phyloP scores from a whole-genome alignment of 352 stramenopile genomes.

The Globisporangium middletonii region DNA sequence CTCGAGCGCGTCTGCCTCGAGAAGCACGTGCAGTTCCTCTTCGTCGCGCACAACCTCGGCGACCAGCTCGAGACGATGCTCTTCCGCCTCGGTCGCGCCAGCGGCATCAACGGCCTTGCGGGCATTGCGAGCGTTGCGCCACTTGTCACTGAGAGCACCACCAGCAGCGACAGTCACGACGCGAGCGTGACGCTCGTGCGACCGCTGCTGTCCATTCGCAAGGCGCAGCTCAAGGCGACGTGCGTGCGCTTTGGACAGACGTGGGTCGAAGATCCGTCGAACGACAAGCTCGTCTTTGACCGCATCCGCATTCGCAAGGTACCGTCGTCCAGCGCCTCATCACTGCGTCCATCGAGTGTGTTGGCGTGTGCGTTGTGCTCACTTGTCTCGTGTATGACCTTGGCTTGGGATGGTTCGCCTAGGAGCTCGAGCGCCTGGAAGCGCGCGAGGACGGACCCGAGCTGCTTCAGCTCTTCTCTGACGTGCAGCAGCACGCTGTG shows the following conservation, averaged over 20 bases:
- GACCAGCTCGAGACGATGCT: constrained; percentile 81
- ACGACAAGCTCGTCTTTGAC: constrained; percentile 71
- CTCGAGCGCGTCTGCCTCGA: constrained; percentile 42
- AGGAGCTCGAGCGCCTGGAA: constrained; percentile 51
- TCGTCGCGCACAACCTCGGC: constrained; percentile 72
- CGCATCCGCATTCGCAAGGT: constrained; percentile 82
- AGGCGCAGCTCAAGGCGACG: constrained; percentile 56
- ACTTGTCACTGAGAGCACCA: constrained; percentile 14
- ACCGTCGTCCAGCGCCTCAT: not conserved
- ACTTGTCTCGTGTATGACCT: not conserved
- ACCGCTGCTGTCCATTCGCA: constrained; percentile 54
- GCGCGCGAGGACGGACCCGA: constrained; percentile 21
- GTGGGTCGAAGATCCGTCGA: constrained; percentile 83
- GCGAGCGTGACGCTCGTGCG: constrained; percentile 33
- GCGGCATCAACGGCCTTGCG: constrained; percentile 68
- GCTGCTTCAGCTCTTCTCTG: constrained; percentile 35
- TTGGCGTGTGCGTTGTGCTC: not conserved
- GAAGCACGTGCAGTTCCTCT: constrained; percentile 56
- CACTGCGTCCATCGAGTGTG: not conserved
- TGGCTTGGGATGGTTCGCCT: not conserved
- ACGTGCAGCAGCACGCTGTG: constrained; percentile 37
- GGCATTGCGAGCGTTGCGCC: constrained; percentile 41
- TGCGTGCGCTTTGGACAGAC: constrained; percentile 61
- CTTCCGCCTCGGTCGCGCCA: constrained; percentile 68
- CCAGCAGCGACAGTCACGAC: not conserved